Evolutionary conservation across 441 rosid genomes (phyloP).

Genomic region (Gossypium davidsonii): DNA sequence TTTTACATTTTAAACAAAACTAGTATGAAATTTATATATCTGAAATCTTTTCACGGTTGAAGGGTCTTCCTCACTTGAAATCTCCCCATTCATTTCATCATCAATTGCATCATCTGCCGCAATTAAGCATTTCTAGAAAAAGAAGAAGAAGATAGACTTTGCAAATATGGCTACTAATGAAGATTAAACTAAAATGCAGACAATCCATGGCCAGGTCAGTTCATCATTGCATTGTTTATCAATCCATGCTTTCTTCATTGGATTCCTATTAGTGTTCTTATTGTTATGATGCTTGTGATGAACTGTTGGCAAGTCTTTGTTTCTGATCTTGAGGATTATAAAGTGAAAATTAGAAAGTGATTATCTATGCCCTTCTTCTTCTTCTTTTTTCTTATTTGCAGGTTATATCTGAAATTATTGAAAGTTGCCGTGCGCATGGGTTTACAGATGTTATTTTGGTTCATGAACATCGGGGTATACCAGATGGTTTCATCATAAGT

Average conservation of each 20-base stretch:
- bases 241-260: neutral
- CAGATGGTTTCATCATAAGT: constrained; percentile 72
- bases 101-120: too few species aligned
- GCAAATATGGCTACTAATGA: too few species aligned
- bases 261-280: neutral
- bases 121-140: too few species aligned
- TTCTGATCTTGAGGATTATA: neutral
- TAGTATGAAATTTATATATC: too few species aligned
- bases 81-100: too few species aligned
- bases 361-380: neutral
- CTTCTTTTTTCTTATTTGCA: constrained; percentile 25
- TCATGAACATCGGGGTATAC: constrained; percentile 84
- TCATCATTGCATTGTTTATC: neutral
- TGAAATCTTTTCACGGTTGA: too few species aligned
- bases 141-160: too few species aligned
- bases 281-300: neutral
- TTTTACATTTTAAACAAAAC: too few species aligned
- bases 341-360: neutral
- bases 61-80: too few species aligned
- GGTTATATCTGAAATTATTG: constrained; percentile 88
- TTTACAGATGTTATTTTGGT: constrained; percentile 86
- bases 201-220: constrained; percentile 49
- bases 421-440: constrained; percentile 76
- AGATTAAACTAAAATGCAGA: too few species aligned
- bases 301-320: neutral